Percentiles rank a stretch among this genome's conserved stretches.
Evolutionary conservation across 2,329 filamentous ascomycete genomes (phyloP).

Genomic region (Colletotrichum spinosum): DNA sequence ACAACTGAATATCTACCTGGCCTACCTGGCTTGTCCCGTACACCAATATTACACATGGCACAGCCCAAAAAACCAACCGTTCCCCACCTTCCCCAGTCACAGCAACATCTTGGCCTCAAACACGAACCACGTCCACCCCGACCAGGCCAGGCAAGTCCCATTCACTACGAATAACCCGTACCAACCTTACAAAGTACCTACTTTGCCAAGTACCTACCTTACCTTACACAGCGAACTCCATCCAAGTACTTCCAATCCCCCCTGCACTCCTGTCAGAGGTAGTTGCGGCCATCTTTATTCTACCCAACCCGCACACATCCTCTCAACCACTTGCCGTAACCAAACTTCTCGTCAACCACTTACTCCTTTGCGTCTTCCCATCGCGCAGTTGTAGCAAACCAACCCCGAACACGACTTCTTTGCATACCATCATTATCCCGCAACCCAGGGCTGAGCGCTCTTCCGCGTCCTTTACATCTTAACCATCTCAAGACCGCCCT

Average conservation of each 20-base stretch:
- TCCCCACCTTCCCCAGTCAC: slow-evolving; percentile 29
- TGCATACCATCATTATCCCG: too few relatives aligned
- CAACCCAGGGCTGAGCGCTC: too few relatives aligned
- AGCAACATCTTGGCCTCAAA: slow-evolving; percentile 34
- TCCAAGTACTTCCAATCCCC: not conserved
- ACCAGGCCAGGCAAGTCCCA: not conserved
- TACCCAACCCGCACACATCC: slow-evolving; percentile 15
- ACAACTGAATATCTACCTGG: too few relatives aligned
- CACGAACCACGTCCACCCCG: slow-evolving; percentile 32
- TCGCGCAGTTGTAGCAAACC: too few relatives aligned
- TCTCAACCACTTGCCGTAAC: slow-evolving; percentile 3
- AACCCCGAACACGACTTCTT: too few relatives aligned
- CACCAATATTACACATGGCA: slow-evolving; percentile 9
- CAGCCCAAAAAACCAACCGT: not conserved
- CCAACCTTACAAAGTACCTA: slow-evolving; percentile 4
- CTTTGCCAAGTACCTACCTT: not conserved
- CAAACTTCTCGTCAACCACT: not conserved
- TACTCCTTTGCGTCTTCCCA: too few relatives aligned
- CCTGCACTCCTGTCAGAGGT: slow-evolving; percentile 1
- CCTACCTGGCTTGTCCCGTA: too few relatives aligned
- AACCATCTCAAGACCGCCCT: not conserved
- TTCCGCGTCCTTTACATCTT: too few relatives aligned
- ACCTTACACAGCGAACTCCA: not conserved
- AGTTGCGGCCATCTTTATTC: not conserved
- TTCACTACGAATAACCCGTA: not conserved